Percentiles rank a stretch among this genome's conserved stretches.
Conservation (phyloP, 176 grass and related monocot genomes). For the Alloteropsis semialata region DNA sequence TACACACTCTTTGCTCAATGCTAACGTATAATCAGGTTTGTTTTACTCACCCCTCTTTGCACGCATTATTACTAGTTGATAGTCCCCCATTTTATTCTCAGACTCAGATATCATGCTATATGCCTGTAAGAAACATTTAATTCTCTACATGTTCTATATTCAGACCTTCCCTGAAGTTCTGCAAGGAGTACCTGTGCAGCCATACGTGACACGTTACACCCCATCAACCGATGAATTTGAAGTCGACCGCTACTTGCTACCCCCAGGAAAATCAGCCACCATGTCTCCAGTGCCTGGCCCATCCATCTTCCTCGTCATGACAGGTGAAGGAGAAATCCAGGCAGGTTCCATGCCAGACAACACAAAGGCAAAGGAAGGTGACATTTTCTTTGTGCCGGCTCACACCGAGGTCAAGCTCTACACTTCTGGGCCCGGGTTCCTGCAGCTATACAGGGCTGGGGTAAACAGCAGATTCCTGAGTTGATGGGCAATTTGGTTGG, state of each 20-base stretch:
- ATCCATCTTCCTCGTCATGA: conserved; percentile 76
- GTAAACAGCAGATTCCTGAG: conserved; percentile 76
- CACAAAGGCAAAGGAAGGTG: conserved; percentile 45
- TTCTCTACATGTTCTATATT: neutral
- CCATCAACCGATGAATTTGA: conserved; percentile 88
- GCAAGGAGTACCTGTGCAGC: conserved; percentile 47
- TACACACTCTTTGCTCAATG: conserved; percentile 92
- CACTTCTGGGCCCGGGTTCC: conserved; percentile 12
- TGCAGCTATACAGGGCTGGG: conserved; percentile 77
- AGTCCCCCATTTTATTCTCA: neutral
- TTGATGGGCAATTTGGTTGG: conserved; percentile 32
- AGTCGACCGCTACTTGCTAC: conserved; percentile 59
- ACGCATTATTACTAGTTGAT: neutral
- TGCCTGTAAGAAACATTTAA: neutral
- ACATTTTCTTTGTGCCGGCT: conserved; percentile 68
- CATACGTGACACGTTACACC: conserved; percentile 63
- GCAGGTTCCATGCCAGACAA: conserved; percentile 16
- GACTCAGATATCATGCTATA: neutral
- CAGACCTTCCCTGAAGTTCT: conserved; percentile 84
- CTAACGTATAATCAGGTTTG: conserved; percentile 89
- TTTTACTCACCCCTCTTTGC: neutral
- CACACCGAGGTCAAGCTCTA: conserved; percentile 47
- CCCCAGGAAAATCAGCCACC: conserved; percentile 39
- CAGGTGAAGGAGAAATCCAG: conserved; percentile 50
- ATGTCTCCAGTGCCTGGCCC: conserved; percentile 64